Evolutionary conservation across 371 early-diverging fungal genomes (phyloP), one percentile per base, ranked within the genome.

Genomic region (Syncephalastrum sp.): DNA sequence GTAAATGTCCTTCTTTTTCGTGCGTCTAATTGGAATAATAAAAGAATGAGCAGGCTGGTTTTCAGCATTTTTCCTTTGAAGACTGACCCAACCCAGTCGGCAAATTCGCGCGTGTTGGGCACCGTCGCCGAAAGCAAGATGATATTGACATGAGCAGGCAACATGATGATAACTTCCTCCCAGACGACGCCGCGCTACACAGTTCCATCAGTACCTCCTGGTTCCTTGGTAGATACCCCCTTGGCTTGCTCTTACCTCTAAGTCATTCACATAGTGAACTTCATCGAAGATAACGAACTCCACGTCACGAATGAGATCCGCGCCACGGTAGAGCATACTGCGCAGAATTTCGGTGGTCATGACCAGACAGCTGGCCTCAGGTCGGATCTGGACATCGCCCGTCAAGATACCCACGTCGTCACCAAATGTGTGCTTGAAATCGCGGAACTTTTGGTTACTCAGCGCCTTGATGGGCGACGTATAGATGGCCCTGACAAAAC

Each of bases 141-240:
- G 15, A 99, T 75, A 14, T 83, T 94, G 5, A 97, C 90, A 69
- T 97, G 97, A 0, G 91, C 84, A 3, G 97, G 99, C 5, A 99
- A 79, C 98, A 99, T 96, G 64, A 99, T 99, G 56, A 99, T 97
- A n/a, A 97, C 97, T 74, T 99, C 99, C 77, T 99, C 99, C 99
- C 99, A 99, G 7, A 99, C 99, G 3, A 99, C 99, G 54, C 99
- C 99, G 62, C 99, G 87, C 86, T 94, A 46, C 10, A 51, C 3
- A 21, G 54, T 19, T 33, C 0, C 23, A 59, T 10, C 17, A 21
- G 23, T 4, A 17, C 21, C 24, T 14, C 15, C 15, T 1, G 19
- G 19, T 50, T n/a, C 5, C 7, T 24, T 15, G 46, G 33, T 8
- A 38, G 4, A 5, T 14, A 53, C 19, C 47, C 1, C 0, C 13